Percentiles rank a stretch among this genome's conserved stretches.
phyloP scores from a whole-genome alignment of 2,329 filamentous ascomycete species.

The Paraphoma sp. region DNA sequence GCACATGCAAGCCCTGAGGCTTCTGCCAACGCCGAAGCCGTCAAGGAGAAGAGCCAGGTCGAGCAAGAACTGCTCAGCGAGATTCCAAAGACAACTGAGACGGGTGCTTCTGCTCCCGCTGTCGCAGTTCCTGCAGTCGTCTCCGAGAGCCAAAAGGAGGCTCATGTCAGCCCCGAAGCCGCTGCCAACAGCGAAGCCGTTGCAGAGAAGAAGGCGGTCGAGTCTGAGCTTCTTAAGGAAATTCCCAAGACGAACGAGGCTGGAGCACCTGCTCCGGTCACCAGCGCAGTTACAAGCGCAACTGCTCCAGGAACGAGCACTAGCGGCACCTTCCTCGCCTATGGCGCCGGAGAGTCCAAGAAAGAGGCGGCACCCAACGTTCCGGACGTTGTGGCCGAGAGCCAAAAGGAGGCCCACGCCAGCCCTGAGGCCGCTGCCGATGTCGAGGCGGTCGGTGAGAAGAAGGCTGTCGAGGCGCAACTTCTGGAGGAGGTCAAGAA shows the following conservation, averaged over 20 bases:
- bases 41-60: constrained; percentile 71
- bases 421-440: constrained; percentile 71
- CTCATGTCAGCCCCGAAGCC: constrained; percentile 68
- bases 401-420: constrained; percentile 69
- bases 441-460: constrained; percentile 70
- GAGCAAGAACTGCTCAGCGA: constrained; percentile 68
- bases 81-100: constrained; percentile 46
- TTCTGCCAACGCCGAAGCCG: constrained; percentile 66
- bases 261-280: constrained; percentile 37
- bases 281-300: constrained; percentile 19
- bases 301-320: constrained; percentile 17
- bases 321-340: background rate
- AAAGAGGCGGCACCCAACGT: constrained; percentile 39
- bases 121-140: constrained; percentile 63
- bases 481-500: constrained; percentile 67
- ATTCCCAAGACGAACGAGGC: constrained; percentile 50
- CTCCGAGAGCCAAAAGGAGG: constrained; percentile 73
- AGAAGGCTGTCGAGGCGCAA: constrained; percentile 74
- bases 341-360: constrained; percentile 13
- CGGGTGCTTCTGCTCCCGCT: constrained; percentile 48
- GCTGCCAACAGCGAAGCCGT: constrained; percentile 70
- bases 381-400: constrained; percentile 72
- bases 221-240: constrained; percentile 67
- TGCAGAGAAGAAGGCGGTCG: constrained; percentile 72
- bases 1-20: constrained; percentile 69